phyloP scores from a whole-genome alignment of 305 asterid species.

The Solanum hybrid region DNA sequence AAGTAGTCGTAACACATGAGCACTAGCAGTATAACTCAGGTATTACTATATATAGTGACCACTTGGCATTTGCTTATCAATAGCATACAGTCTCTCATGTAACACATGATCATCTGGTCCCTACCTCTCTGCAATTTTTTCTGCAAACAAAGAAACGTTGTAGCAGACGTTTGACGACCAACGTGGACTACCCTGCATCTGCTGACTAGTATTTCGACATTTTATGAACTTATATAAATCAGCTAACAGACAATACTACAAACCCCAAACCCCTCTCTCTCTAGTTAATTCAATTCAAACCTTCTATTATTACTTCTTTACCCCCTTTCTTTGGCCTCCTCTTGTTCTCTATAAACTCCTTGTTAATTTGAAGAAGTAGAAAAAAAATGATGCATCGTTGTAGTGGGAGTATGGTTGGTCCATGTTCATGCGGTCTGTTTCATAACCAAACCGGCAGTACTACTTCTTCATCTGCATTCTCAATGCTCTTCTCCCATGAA shows the following conservation, averaged over 20 bases:
- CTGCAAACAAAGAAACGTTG: constrained; percentile 8
- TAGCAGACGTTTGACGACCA: constrained; percentile 22
- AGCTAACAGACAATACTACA: constrained; percentile 6
- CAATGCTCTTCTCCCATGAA: constrained; percentile 22
- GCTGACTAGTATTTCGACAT: constrained; percentile 43
- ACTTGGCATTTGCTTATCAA: neutral
- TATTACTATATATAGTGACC: constrained; percentile 15
- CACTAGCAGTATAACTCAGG: neutral
- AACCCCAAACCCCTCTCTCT: neutral
- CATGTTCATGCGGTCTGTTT: constrained; percentile 28
- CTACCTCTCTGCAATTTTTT: neutral
- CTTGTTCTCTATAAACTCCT: neutral
- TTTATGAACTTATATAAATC: constrained; percentile 8
- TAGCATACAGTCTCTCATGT: neutral
- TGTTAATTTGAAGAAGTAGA: neutral
- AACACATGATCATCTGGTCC: constrained; percentile 1
- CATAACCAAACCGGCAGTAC: constrained; percentile 4
- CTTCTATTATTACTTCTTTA: constrained; percentile 5
- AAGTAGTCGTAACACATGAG: neutral
- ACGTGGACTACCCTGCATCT: constrained; percentile 26
- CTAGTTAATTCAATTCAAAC: constrained; percentile 1
- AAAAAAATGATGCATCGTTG: constrained; percentile 29
- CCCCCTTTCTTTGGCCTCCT: neutral
- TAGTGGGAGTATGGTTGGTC: constrained; percentile 23
- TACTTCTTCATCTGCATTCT: constrained; percentile 16